These are phyloP conservation scores for Candida anutae DNA, from an alignment of 1,139 yeast genomes.

Conservation along the genomic window DNA sequence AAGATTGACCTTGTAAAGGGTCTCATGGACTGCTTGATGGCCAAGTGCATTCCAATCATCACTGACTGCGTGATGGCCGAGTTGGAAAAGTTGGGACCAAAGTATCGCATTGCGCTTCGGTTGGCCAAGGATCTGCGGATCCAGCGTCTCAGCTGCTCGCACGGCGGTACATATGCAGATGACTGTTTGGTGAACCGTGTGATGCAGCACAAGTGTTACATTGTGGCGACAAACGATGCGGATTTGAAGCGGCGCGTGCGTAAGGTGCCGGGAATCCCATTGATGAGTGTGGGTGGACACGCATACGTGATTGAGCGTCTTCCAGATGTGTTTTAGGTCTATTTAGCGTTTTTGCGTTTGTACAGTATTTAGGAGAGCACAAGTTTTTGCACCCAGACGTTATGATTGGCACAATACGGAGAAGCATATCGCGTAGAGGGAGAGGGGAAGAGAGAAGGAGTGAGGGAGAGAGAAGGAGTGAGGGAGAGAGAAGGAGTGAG, in stretches of 20 bases:
- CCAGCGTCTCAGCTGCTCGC: conserved; percentile 78
- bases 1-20: conserved; percentile 89
- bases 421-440: too few species aligned
- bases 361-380: too few species aligned
- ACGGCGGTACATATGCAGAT: conserved; percentile 96
- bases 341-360: too few species aligned
- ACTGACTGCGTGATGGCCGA: conserved; percentile 99
- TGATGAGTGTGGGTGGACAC: conserved; percentile 93
- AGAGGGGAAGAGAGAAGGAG: too few species aligned
- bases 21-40: conserved; percentile 91
- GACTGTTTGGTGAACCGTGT: conserved; percentile 92
- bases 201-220: conserved; percentile 91
- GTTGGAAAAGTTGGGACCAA: conserved; percentile 90
- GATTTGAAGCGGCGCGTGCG: conserved; percentile 88
- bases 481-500: too few species aligned
- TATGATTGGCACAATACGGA: too few species aligned
- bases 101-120: conserved; percentile 83
- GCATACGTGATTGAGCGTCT: conserved; percentile 87
- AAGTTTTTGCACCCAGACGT: too few species aligned
- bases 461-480: too few species aligned
- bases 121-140: conserved; percentile 93
- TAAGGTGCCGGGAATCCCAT: conserved; percentile 94
- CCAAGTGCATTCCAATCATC: conserved; percentile 90
- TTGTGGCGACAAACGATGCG: conserved; percentile 98
- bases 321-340: conserved; percentile 75